Evolutionary conservation across 805 yeast species (phyloP), one percentile per base, ranked within the genome.

Genomic region (Sungouiella blattae): DNA sequence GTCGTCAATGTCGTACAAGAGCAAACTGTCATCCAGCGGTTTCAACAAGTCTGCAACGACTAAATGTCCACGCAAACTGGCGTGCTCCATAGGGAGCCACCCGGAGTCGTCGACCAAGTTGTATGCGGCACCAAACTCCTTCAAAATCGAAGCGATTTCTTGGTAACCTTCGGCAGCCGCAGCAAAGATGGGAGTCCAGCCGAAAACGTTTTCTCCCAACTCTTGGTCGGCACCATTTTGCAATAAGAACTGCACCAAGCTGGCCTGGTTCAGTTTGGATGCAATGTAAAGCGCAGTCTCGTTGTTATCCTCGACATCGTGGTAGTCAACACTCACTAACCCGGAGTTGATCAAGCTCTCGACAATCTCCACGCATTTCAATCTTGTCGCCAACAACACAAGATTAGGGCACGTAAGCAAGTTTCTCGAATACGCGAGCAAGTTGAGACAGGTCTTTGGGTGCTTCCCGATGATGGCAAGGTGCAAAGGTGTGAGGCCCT

Each of bases 31-130:
- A 44, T 73, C 63, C 3, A 47, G 38, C 1, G 85, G 85, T 20
- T 69, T 69, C 36, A 91, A 63, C 50, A 77, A 48, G 34, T 77
- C 77, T 1, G 93, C 81, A 24, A 87, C 75, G 2, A 66, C 71
- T 39, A 89, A 62, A 56, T 88, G 95, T 4, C 98, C 98, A 49
- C 97, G 73, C 30, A 91, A 66, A 32, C 87, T 81, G 0, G 97
- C 96, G 58, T 91, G 98, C 52, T 91, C 98, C 80, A 87, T 80
- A n/a, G 98, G 96, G 13, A 87, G 78, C 98, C 98, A 91, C 0
- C 97, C 97, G 34, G 93, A 82, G 30, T 78, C 82, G 62, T 91
- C 98, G 12, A 74, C 69, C 18, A 67, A 60, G 28, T 75, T 72
- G 39, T 64, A 75, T 6, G 68, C 62, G 4, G 87, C 83, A 14